These are phyloP conservation scores for Penicillium tannophilum DNA, from an alignment of 495 filamentous ascomycete species.

Conservation along the genomic window DNA sequence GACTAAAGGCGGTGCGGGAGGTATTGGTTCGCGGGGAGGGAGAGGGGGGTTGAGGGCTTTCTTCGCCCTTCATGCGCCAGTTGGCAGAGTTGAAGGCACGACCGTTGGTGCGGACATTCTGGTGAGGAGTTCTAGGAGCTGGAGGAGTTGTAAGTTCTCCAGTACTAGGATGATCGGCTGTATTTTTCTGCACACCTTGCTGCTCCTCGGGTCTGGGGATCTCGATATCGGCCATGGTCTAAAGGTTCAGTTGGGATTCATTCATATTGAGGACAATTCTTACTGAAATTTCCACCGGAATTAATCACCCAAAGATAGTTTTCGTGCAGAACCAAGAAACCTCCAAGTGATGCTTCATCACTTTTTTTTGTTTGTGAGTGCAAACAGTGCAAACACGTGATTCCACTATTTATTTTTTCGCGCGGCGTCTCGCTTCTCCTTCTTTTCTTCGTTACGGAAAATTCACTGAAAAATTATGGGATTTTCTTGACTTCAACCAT, in stretches of 20 bases:
- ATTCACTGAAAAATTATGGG: background rate
- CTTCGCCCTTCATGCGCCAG: conserved; percentile 47
- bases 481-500: background rate
- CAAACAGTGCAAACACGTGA: conserved; percentile 37
- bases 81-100: conserved; percentile 51
- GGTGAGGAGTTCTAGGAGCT: conserved; percentile 43
- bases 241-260: background rate
- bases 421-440: conserved; percentile 13
- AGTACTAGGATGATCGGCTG: background rate
- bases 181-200: conserved; percentile 23
- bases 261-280: background rate
- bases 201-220: conserved; percentile 38
- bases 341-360: conserved; percentile 6
- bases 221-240: conserved; percentile 39
- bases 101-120: conserved; percentile 45
- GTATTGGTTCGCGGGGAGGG: conserved; percentile 39
- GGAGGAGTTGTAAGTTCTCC: conserved; percentile 6
- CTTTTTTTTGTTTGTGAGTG: conserved; percentile 30
- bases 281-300: background rate
- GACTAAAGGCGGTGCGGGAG: conserved; percentile 40
- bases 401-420: conserved; percentile 21
- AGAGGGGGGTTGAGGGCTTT: conserved; percentile 34
- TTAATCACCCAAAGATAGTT: background rate
- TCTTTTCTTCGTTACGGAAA: background rate
- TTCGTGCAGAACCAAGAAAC: background rate